Percentiles rank a stretch among this genome's conserved stretches.
These are phyloP conservation scores for Thinopyrum elongatum DNA, from an alignment of 176 grass and related monocot species.

Conservation along the genomic window DNA sequence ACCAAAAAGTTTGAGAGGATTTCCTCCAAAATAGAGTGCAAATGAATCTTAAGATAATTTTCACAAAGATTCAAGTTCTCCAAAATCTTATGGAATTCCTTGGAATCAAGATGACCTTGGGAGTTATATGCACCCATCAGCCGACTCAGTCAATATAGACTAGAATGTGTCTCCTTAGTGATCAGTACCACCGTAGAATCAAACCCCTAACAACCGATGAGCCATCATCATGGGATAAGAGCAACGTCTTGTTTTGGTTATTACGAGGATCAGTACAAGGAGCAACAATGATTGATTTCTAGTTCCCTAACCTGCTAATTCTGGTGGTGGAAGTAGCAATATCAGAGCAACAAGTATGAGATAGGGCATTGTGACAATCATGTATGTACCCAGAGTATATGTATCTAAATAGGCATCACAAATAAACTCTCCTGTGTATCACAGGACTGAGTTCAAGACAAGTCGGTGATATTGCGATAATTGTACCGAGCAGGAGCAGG, in stretches of 20 bases:
- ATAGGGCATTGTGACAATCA: neutral
- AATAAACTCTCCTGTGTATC: neutral
- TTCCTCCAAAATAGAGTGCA: no score
- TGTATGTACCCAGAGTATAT: neutral
- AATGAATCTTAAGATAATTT: no score
- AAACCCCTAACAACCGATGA: neutral
- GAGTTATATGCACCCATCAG: no score
- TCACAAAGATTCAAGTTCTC: no score
- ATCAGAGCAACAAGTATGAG: neutral
- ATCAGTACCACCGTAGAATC: no score
- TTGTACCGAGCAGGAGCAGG: neutral
- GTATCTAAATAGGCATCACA: neutral
- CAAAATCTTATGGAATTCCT: no score
- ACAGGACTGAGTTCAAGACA: neutral
- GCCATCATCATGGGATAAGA: no score
- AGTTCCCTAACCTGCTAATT: neutral
- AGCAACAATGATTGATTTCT: neutral
- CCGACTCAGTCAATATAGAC: no score
- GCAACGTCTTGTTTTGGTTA: neutral
- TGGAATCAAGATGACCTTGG: no score
- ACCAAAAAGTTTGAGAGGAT: no score
- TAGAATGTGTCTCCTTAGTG: no score
- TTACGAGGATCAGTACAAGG: neutral
- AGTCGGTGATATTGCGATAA: neutral
- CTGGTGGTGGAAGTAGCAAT: neutral